A percentile compares a stretch with the other conserved stretches of the same genome.
Conservation (phyloP, 164 flowering plant species). For the Akebia trifoliata region DNA sequence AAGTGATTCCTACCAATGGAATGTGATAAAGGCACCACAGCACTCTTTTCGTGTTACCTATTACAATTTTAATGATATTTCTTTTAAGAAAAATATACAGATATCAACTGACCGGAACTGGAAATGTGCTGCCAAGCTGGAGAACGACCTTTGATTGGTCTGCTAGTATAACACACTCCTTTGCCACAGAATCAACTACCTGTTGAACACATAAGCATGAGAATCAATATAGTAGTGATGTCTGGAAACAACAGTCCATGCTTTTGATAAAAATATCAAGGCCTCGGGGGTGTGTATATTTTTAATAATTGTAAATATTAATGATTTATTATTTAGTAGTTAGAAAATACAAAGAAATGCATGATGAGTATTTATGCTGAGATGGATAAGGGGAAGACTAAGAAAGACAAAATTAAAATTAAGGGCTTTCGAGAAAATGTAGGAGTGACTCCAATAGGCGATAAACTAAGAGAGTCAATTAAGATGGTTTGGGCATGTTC, state of each 20-base stretch:
- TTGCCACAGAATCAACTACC: slow-evolving; percentile 28
- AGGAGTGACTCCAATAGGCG: too few species aligned
- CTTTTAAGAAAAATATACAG: neutral
- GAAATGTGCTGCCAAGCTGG: slow-evolving; percentile 31
- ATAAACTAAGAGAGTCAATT: too few species aligned
- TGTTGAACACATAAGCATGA: slow-evolving; percentile 3
- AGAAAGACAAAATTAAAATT: too few species aligned
- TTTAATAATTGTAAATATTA: too few species aligned
- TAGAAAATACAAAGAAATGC: too few species aligned
- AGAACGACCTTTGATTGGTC: slow-evolving; percentile 27
- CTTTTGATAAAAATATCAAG: neutral
- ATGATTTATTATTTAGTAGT: too few species aligned
- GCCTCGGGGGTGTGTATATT: neutral
- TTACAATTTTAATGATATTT: neutral
- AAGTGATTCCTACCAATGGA: neutral
- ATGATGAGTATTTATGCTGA: too few species aligned
- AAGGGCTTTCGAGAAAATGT: too few species aligned
- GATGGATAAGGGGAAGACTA: too few species aligned
- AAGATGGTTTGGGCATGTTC: too few species aligned
- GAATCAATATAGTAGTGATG: neutral
- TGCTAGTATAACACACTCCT: slow-evolving; percentile 26
- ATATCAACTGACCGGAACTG: slow-evolving; percentile 24
- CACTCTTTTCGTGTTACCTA: too few species aligned
- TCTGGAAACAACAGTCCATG: neutral
- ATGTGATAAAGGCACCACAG: neutral